Evolutionary conservation across 192 early-diverging fungal species (phyloP), one percentile per base, ranked within the genome.

Genomic region (Funneliformis geosporum): DNA sequence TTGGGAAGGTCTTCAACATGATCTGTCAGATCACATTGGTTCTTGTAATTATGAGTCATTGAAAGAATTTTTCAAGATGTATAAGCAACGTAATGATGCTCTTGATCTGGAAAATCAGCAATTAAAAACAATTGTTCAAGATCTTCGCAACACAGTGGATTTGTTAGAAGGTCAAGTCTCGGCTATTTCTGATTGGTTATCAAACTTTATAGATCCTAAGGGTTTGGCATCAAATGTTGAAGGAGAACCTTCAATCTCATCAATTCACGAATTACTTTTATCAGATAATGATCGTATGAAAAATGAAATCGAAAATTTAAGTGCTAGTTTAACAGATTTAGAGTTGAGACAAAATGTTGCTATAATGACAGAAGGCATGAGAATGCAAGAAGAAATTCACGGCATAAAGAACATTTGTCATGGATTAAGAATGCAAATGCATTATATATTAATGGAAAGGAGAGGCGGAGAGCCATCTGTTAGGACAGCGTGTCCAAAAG

Each of bases 281-380:
- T 82, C 88, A 3, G 90, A 88, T 2, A 88, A 87, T 44, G 86
- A 89, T 47, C 84, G 83, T 14, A 65, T 91, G 33, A 80, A 86
- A 21, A 86, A 82, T 21, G 90, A 93, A 12, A 43, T 93, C n/a
- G 86, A 88, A 67, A 85, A 86, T 10, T 68, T 93, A 62, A 88
- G 79, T 21, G 87, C 87, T 23, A 86, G 82, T 39, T 64, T 93
- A 25, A 83, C 83, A 0, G 88, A 90, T 21, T 70, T 92, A 27
- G 92, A 93, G 67, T 71, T 91, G n/a, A 86, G 89, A 68, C 91
- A 93, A 55, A 91, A 92, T 55, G 86, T 92, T 82, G 90, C 91
- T 8, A 79, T 93, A 42, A 89, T 93, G 87, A 86, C 87, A 14
- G 91, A 92, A 72, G 91, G 86, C 10, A 82, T 89, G 76, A 80